phyloP scores from a whole-genome alignment of 352 stramenopile genomes.

The Pseudoperonospora humuli region DNA sequence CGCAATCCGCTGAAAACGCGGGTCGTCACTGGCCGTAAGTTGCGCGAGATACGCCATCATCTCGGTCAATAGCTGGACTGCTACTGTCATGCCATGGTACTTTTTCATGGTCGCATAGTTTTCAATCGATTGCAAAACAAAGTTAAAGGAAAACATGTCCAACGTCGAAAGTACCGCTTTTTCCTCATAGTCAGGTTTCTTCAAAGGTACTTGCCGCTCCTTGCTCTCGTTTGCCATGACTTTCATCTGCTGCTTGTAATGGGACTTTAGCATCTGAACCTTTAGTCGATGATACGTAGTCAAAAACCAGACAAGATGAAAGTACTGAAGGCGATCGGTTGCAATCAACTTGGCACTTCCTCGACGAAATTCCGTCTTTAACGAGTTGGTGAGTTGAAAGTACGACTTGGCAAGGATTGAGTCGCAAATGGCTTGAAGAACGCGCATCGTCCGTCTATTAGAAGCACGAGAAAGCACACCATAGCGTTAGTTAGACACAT shows the following conservation, averaged over 20 bases:
- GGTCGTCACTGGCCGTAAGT: slow-evolving; percentile 58
- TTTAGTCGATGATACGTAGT: slow-evolving; percentile 76
- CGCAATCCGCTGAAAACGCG: slow-evolving; percentile 71
- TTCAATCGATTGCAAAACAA: slow-evolving; percentile 84
- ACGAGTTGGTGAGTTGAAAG: slow-evolving; percentile 77
- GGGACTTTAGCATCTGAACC: slow-evolving; percentile 59
- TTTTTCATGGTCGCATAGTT: slow-evolving; percentile 77
- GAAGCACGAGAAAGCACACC: slow-evolving; percentile 3
- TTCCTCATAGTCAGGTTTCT: slow-evolving; percentile 57
- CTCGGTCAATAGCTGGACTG: slow-evolving; percentile 67
- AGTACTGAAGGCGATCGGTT: slow-evolving; percentile 84
- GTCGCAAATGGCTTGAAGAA: slow-evolving; percentile 70
- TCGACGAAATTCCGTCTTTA: slow-evolving; percentile 82
- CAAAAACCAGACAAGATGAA: slow-evolving; percentile 82
- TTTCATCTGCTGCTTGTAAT: slow-evolving; percentile 52
- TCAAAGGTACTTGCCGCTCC: slow-evolving; percentile 31
- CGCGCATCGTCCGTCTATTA: slow-evolving; percentile 44
- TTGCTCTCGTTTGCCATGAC: slow-evolving; percentile 47
- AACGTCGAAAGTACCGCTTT: slow-evolving; percentile 78
- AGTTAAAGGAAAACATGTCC: slow-evolving; percentile 90
- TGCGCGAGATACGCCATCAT: slow-evolving; percentile 85
- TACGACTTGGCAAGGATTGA: slow-evolving; percentile 71
- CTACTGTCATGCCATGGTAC: slow-evolving; percentile 74
- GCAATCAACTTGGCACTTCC: slow-evolving; percentile 78
- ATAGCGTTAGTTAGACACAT: not conserved